These are phyloP conservation scores for Chlorella variabilis DNA, from an alignment of 163 green algal genomes.

Conservation along the genomic window DNA sequence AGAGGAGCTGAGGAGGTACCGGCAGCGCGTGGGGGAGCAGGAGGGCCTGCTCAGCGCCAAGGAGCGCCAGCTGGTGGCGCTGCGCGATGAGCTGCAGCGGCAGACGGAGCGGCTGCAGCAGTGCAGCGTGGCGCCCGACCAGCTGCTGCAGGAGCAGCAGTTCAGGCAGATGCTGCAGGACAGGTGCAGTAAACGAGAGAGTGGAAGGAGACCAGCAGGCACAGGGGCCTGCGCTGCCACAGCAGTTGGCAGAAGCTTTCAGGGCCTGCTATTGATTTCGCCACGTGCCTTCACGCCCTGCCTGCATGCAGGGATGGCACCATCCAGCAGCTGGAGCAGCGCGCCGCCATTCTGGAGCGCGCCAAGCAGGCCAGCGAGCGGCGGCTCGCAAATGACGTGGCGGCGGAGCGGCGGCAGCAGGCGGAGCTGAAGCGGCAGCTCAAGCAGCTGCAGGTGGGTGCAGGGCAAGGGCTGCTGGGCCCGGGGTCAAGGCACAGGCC, in stretches of 20 bases:
- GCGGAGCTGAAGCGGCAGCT: constrained; percentile 1
- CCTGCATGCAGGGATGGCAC: not conserved
- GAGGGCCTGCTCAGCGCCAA: constrained; percentile 16
- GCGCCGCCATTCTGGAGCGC: not conserved
- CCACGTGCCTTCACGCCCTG: too few species aligned
- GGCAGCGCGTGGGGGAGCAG: constrained; percentile 19
- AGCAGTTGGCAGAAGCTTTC: too few species aligned
- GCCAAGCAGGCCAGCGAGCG: constrained; percentile 14
- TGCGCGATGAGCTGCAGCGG: constrained; percentile 34
- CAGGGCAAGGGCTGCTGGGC: not conserved
- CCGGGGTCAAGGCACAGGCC: not conserved
- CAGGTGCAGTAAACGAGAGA: too few species aligned
- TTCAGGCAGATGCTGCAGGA: constrained; percentile 4
- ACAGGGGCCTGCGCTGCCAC: too few species aligned
- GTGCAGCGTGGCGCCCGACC: not conserved
- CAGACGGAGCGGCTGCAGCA: constrained; percentile 16
- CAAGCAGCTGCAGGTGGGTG: constrained; percentile 10
- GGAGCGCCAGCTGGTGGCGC: constrained; percentile 14
- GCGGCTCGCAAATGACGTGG: constrained; percentile 5
- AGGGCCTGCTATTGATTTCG: too few species aligned
- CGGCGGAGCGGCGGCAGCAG: not conserved
- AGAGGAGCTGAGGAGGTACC: constrained; percentile 33
- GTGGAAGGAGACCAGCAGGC: too few species aligned
- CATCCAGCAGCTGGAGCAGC: not conserved
- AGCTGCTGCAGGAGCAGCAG: constrained; percentile 22